Evolutionary conservation across 2,329 filamentous ascomycete genomes (phyloP).

Genomic region (Pseudogymnoascus sp.): DNA sequence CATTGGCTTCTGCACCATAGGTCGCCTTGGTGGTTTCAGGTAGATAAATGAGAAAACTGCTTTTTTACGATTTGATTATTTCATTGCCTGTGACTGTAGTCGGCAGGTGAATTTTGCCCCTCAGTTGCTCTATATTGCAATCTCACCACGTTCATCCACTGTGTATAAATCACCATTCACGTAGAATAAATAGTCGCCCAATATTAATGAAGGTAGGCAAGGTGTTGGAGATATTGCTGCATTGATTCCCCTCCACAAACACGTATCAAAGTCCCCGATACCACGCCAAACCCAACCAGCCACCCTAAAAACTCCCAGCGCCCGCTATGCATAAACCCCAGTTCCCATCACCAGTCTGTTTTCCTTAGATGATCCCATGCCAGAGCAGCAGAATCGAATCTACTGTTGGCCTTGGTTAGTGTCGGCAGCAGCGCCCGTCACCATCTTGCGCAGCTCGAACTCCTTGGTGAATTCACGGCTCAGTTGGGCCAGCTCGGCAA

Average conservation of each 20-base stretch:
- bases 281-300: neutral
- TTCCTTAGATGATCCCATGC: neutral
- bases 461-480: conserved; percentile 88
- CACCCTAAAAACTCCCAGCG: neutral
- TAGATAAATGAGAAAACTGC: neutral
- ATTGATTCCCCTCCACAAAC: neutral
- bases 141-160: neutral
- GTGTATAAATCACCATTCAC: neutral
- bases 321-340: conserved; percentile 4
- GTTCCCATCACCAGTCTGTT: neutral
- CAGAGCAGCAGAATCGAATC: neutral
- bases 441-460: conserved; percentile 82
- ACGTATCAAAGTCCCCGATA: neutral
- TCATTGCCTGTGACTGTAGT: too few relatives aligned
- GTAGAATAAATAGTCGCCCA: neutral
- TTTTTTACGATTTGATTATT: neutral
- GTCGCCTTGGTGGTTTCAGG: neutral
- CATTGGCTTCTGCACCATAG: conserved; percentile 1
- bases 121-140: too few relatives aligned
- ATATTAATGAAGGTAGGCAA: neutral
- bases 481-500: conserved; percentile 70
- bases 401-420: neutral
- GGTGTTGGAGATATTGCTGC: neutral
- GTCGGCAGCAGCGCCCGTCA: conserved; percentile 39
- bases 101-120: too few relatives aligned